A percentile compares a stretch with the other conserved stretches of the same genome.
Conservation (phyloP, 352 stramenopile genomes). For the Phytophthora macrochlamydospora region DNA sequence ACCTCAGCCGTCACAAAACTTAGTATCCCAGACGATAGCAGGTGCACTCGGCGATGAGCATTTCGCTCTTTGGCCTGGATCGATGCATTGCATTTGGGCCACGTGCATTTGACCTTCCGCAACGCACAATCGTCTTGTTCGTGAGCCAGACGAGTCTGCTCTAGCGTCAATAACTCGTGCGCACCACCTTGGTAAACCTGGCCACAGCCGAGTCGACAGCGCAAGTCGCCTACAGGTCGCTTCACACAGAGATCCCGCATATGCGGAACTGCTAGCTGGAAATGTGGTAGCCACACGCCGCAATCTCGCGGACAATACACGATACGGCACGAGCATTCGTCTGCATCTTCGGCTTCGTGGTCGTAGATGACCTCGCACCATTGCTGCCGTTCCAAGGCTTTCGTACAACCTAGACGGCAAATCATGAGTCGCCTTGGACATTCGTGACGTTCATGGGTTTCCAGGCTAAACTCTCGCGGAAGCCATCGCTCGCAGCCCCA, state of each 20-base stretch:
- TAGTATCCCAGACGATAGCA: slow-evolving; percentile 63
- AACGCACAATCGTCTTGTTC: slow-evolving; percentile 72
- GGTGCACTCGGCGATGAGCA: slow-evolving; percentile 56
- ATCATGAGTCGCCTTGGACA: slow-evolving; percentile 64
- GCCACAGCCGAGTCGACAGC: slow-evolving; percentile 65
- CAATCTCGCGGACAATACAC: slow-evolving; percentile 67
- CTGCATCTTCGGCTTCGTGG: slow-evolving; percentile 53
- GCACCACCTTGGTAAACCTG: slow-evolving; percentile 57
- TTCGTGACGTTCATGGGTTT: slow-evolving; percentile 60
- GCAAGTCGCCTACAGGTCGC: slow-evolving; percentile 61
- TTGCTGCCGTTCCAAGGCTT: slow-evolving; percentile 46
- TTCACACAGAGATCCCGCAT: slow-evolving; percentile 65
- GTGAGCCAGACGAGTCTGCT: slow-evolving; percentile 69
- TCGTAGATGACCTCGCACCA: slow-evolving; percentile 60
- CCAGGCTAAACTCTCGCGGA: slow-evolving; percentile 40
- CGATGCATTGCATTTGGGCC: slow-evolving; percentile 59
- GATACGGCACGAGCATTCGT: slow-evolving; percentile 58
- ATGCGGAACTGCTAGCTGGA: slow-evolving; percentile 47
- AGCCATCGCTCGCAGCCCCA: slow-evolving; percentile 71
- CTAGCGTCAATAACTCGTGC: slow-evolving; percentile 64
- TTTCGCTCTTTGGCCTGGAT: slow-evolving; percentile 70
- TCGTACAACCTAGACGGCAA: slow-evolving; percentile 67
- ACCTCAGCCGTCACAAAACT: slow-evolving; percentile 66
- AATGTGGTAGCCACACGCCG: slow-evolving; percentile 64
- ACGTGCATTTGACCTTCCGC: slow-evolving; percentile 75